Evolutionary conservation across 1,139 yeast species (phyloP), one percentile per base, ranked within the genome.

Genomic region (Diutina neorugosa): DNA sequence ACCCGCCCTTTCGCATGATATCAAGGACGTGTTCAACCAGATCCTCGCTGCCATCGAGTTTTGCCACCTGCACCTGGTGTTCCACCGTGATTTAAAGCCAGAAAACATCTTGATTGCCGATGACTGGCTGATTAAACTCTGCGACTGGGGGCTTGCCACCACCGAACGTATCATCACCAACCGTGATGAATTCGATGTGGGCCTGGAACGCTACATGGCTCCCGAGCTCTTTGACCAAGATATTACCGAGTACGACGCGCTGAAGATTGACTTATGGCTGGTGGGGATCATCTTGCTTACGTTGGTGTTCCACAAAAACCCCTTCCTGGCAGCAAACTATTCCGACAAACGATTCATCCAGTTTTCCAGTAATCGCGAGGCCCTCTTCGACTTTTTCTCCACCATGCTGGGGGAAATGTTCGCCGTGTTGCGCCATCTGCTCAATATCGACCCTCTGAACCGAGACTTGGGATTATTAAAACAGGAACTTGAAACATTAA

Each of bases 171-270:
- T 69, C 50, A 83, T 90, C 61, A 69, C 78, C 47, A 65, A 72
- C 58, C 63, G 61, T 44, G 65, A 62, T 52, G 97, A 91, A 62
- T 87, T 90, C 65, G 96, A 91, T 58, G 87, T 91, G 55, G 98
- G 98, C 23, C 83, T 93, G 52, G 97, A 91, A 67, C 76, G 97
- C 56, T 93, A 93, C 67, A 93, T 93, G 98, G 96, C 98, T 0
- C 98, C 98, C 0, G 98, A 93, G 65, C 72, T 91, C 54, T 81
- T 86, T 62, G 89, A 84, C 60, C 67, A 71, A 25, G 76, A 79
- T 53, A 71, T 81, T 52, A 79, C 78, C 47, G 73, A 76, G 51
- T 93, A 93, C 66, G 89, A 86, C 62, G 93, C 97, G 19, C 82
- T 86, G 25, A 86, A 87, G 67, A 87, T 87, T 52, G 98, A 93